Evolutionary conservation across 805 yeast species (phyloP), one percentile per base, ranked within the genome.

Genomic region (Tetrapisispora arboricola): DNA sequence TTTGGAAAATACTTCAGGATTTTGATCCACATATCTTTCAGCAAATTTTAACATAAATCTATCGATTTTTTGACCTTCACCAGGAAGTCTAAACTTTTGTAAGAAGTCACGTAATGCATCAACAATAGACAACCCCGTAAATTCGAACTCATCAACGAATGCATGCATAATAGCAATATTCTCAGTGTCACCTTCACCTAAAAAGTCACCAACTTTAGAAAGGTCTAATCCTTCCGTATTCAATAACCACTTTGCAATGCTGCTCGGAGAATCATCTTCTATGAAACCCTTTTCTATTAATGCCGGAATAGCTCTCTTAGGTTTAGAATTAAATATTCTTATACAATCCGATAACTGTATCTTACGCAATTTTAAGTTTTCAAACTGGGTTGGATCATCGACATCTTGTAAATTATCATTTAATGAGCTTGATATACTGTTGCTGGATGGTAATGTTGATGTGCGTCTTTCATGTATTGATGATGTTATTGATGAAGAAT

Each of bases 1-100:
- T 53, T 84, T 84, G 0, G 95, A 78, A 61, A 90, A 90, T 0
- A 80, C 71, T n/a, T 69, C 69, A 9, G 96, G 95, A 57, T 92
- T 92, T 46, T 90, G 96, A 48, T 83, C 78, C 18, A 80, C 79
- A 57, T 80, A 92, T 49, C 94, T 72, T 61, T 86, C 95, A 5
- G 98, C 98, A 67, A 94, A 94, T 56, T 92, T 90, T 58, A 92
- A 74, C 96, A 94, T 85, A 57, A 80, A 86, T 51, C 99, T 73
- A 68, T 92, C 98, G 57, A 92, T 90, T 56, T 92, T 90, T 65
- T 92, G 99, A 5, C 96, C 88, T 64, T 92, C 99, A 38, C 99
- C 99, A 2, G 99, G 98, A 44, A 92, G 71, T 59, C 98, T 72
- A 65, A 92, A 94, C 36, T 77, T 72, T 56, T 94, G 98, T 44